Conservation (phyloP, 2,329 filamentous ascomycete genomes). For the Metarhizium rileyi region DNA sequence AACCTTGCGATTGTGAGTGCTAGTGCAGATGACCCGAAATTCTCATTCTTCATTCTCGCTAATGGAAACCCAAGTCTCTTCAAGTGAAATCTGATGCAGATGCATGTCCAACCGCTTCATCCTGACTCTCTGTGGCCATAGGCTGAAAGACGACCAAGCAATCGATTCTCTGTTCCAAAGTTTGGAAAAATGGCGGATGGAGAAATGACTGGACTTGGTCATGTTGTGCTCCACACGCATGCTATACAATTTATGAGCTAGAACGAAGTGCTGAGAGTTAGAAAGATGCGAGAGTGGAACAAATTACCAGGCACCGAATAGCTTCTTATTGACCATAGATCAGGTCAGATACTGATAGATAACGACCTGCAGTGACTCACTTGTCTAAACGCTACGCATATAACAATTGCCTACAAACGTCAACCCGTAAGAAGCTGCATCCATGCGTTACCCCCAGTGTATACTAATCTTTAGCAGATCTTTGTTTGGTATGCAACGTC, state of each 20-base stretch:
- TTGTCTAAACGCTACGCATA: too few species aligned
- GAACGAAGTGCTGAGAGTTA: not conserved
- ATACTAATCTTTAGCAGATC: not conserved
- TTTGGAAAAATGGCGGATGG: not conserved
- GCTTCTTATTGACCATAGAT: too few species aligned
- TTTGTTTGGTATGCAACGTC: not conserved
- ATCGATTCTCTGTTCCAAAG: too few species aligned
- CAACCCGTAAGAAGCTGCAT: not conserved
- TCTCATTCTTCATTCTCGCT: not conserved
- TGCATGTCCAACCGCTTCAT: not conserved
- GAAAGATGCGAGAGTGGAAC: too few species aligned
- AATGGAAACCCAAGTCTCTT: not conserved
- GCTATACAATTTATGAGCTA: too few species aligned
- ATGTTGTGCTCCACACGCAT: too few species aligned
- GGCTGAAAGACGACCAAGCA: too few species aligned
- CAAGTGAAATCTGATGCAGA: not conserved
- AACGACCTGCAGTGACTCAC: not conserved
- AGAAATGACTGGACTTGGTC: too few species aligned
- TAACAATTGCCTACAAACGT: too few species aligned
- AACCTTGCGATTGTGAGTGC: constrained; percentile 59
- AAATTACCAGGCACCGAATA: too few species aligned
- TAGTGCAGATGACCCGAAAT: too few species aligned
- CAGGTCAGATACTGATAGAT: not conserved
- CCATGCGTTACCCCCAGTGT: not conserved
- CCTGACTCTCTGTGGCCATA: not conserved